These are phyloP conservation scores for Phytophthora podocarpi DNA, from an alignment of 352 stramenopile genomes.

Conservation along the genomic window DNA sequence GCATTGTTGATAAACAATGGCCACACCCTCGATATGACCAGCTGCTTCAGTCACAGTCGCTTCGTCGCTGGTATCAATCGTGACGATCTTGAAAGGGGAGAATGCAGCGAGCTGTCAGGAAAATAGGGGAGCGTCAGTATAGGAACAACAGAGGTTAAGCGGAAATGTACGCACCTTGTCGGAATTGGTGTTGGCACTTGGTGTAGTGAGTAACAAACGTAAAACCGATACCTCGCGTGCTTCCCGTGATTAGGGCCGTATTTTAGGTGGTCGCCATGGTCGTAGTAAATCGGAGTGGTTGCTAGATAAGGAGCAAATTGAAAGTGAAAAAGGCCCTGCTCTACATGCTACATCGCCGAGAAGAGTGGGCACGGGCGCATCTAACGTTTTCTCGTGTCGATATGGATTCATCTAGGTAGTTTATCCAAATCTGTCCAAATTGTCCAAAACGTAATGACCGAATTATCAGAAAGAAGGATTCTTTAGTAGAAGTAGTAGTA, in stretches of 20 bases:
- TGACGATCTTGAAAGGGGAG: too few species aligned
- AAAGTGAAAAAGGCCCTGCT: too few species aligned
- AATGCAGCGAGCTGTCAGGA: constrained; percentile 17
- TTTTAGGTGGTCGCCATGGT: constrained; percentile 26
- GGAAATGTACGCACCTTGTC: not conserved
- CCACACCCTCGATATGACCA: constrained; percentile 37
- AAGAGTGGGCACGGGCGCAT: too few species aligned
- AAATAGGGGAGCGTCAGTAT: not conserved
- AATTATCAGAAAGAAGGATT: too few species aligned
- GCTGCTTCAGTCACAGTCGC: constrained; percentile 38
- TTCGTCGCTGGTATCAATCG: constrained; percentile 39
- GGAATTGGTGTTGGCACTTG: constrained; percentile 3
- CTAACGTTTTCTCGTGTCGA: too few species aligned
- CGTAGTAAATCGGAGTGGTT: not conserved
- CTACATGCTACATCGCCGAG: too few species aligned
- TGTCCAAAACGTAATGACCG: too few species aligned
- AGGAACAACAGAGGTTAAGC: not conserved
- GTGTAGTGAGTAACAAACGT: constrained; percentile 44
- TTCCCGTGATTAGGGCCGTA: constrained; percentile 52
- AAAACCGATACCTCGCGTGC: constrained; percentile 49
- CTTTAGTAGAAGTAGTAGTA: too few species aligned
- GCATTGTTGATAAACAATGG: constrained; percentile 71
- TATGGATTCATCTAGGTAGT: too few species aligned
- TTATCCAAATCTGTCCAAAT: too few species aligned
- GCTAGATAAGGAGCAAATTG: constrained; percentile 5